Base-by-base conservation (phyloP, 2,329 filamentous ascomycete species). In the Colletotrichum tamarilloi region DNA sequence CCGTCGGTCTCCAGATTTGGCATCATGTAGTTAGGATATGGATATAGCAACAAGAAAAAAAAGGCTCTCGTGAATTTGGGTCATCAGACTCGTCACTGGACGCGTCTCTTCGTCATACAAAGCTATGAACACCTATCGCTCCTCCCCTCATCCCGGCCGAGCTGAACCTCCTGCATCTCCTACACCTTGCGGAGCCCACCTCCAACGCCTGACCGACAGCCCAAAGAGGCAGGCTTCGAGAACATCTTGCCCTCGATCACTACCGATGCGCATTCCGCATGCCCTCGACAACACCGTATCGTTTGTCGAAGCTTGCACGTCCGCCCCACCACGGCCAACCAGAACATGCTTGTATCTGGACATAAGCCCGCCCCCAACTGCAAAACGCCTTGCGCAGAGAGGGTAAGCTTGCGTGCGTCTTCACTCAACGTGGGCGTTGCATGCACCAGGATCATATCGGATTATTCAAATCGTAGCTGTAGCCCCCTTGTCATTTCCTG, bases 201-300 rank as follows among this genome's bases (percentile, higher is more conserved):
- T 19, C 53, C 58, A 26, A 46, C 16, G 32, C 32, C 67, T 65
- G 60, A 73, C 67, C 60, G 56, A 70, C 26, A 7, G 8, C 30
- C 60, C 26, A 71, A 66, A n/a, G 22, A 22, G 56, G 71, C 3
- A 62, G n/a, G 22, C 53, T 69, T 73, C 70, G 55, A 73, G 71
- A 66, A 62, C 46, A 71, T 62, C 56, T 62, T 14, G n/a, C 35
- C 49, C 60, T 60, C 62, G 32, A 24, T 53, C 26, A n/a, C 28
- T 52, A 56, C 26, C 42, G 32, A 49, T 24, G 49, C 12, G 49
- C 56, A 56, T 53, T 62, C 14, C 26, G 32, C 52, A 30, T 22
- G 28, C 5, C 38, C 32, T 58, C 67, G 32, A 22, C 19, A 56
- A 59, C 58, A 38, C 66, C 42, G 67, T 30, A 32, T 26, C 55